Evolutionary conservation across 2,329 filamentous ascomycete species (phyloP), one percentile per base, ranked within the genome.

Genomic region (Thelonectria blattea): DNA sequence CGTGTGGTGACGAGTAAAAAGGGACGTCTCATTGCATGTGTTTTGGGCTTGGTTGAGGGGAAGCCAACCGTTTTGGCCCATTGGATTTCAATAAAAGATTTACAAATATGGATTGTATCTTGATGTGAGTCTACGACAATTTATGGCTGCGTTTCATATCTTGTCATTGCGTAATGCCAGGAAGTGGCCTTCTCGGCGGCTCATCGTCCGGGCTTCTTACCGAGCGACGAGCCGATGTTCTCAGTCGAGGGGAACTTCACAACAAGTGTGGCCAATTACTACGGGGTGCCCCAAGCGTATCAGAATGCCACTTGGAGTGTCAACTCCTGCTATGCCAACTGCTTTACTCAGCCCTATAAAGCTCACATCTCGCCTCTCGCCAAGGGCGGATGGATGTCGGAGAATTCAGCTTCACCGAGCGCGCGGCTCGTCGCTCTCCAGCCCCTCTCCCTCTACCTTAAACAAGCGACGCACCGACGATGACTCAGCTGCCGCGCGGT

Each of bases 401-500:
- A 46, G 24, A n/a, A 12, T 39, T 1, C 3, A 37, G 52, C 22
- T 54, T 54, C 27, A 46, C 52, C 45, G 45, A 22, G 12, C 45
- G 45, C 22, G 41, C 20, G 22, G 45, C 22, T 24, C 18, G 45
- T 47, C 22, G 45, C 43, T 15, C 37, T 14, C 37, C 4, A 9
- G 8, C 5, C 27, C 8, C 22, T 24, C 22, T 2, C 27, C 9
- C 27, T 30, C 27, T 6, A 24, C 27, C 27, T 30, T 30, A 7
- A n/a, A 30, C 27, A 30, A 41, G 30, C 52, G 49, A 63, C 12
- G 24, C 39, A 39, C 55, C 48, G 46, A 22, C 8, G 45, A 66
- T 70, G 63, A 70, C 68, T 70, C 62, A 70, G 61, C 34, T 62
- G 58, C 52, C 68, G 68, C 68, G 68, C 68, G 68, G 60, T 39